A percentile compares a stretch with the other conserved stretches of the same genome.
These are phyloP conservation scores for Oryza punctata DNA, from an alignment of 176 grass and related monocot species.

Conservation along the genomic window DNA sequence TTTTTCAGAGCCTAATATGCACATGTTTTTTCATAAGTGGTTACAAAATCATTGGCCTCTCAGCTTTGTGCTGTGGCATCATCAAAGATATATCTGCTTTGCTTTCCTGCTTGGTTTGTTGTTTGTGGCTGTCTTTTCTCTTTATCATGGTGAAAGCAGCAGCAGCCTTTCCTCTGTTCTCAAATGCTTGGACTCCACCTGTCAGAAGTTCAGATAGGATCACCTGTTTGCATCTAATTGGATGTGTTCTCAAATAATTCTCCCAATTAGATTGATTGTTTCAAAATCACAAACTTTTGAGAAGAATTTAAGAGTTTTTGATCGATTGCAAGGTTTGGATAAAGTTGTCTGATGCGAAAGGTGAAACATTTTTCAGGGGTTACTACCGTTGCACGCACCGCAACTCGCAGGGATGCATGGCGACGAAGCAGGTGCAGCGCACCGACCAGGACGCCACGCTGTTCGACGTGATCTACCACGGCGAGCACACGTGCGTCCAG, in stretches of 20 bases:
- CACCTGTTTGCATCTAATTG: background rate
- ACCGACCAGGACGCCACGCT: slow-evolving; percentile 56
- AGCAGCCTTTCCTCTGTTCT: background rate
- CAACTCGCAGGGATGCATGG: slow-evolving; percentile 45
- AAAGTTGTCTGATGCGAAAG: background rate
- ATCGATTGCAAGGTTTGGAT: background rate
- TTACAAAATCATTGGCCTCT: slow-evolving; percentile 10
- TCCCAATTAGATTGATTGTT: background rate
- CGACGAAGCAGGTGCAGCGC: slow-evolving; percentile 81
- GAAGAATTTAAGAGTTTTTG: background rate
- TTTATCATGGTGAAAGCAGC: background rate
- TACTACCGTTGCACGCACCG: slow-evolving; percentile 80
- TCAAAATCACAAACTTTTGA: background rate
- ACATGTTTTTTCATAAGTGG: slow-evolving; percentile 20
- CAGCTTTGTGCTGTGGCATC: background rate
- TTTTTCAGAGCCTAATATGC: background rate
- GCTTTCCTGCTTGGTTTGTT: slow-evolving; percentile 2
- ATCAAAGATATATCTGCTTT: background rate
- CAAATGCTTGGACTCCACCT: slow-evolving; percentile 16
- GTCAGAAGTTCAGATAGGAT: background rate
- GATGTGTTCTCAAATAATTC: background rate
- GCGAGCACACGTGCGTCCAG: slow-evolving; percentile 61
- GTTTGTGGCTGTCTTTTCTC: background rate
- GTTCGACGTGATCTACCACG: slow-evolving; percentile 69
- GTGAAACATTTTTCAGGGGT: slow-evolving; percentile 38